A percentile compares a stretch with the other conserved stretches of the same genome.
These are phyloP conservation scores for Corymbia maculata DNA, from an alignment of 345 rosid species.

Conservation along the genomic window DNA sequence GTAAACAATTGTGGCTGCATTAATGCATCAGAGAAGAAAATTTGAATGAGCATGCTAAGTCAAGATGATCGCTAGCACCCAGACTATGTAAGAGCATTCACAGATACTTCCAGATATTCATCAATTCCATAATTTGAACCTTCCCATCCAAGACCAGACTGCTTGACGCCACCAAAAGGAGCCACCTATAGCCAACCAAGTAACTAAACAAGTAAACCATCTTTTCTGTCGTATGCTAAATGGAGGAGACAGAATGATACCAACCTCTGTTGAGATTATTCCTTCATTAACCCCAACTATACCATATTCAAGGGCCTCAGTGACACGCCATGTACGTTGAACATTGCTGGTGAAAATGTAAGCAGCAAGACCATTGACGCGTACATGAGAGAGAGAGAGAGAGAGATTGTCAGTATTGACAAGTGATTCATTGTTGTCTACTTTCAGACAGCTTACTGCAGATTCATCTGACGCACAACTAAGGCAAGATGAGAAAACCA, in stretches of 20 bases:
- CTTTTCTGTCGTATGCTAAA: not conserved
- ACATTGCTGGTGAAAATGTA: conserved; percentile 80
- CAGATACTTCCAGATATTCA: conserved; percentile 57
- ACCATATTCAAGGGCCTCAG: conserved; percentile 94
- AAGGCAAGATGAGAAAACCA: not conserved
- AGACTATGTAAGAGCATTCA: not conserved
- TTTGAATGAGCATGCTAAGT: not conserved
- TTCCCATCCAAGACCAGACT: conserved; percentile 95
- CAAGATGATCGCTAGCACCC: not conserved
- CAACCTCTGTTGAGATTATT: conserved; percentile 85
- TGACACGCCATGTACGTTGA: conserved; percentile 84
- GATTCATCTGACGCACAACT: not conserved
- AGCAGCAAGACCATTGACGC: conserved; percentile 72
- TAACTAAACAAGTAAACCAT: not conserved
- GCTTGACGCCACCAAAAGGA: conserved; percentile 96
- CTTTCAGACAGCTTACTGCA: not conserved
- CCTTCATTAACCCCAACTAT: conserved; percentile 92
- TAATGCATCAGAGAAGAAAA: not conserved
- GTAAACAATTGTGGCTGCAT: not conserved
- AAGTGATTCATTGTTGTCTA: not conserved
- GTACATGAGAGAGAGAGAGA: not conserved
- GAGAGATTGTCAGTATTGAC: not conserved
- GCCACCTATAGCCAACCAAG: conserved; percentile 51
- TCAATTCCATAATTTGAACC: conserved; percentile 98
- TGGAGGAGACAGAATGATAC: conserved; percentile 1